phyloP scores from a whole-genome alignment of 768 basidiomycete genomes.

The Kwoniella europaea region DNA sequence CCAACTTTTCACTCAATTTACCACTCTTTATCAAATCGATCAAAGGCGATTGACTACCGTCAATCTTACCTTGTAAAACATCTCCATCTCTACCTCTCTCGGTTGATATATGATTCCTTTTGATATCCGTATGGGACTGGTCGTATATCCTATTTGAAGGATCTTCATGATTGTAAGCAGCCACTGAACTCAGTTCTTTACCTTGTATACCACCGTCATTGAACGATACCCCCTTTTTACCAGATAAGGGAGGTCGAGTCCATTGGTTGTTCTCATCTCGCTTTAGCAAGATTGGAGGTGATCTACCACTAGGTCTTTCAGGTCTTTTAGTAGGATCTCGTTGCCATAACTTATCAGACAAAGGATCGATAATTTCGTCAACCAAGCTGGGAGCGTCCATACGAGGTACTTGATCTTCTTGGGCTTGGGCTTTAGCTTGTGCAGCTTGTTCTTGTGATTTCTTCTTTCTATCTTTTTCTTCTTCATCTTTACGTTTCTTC shows the following conservation, averaged over 20 bases:
- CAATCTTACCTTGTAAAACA: background rate
- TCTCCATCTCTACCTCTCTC: slow-evolving; percentile 8
- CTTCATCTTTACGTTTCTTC: background rate
- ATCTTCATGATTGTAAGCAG: slow-evolving; percentile 7
- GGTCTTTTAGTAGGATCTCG: slow-evolving; percentile 16
- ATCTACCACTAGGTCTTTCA: slow-evolving; percentile 17
- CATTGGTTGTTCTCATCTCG: slow-evolving; percentile 8
- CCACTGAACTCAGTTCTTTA: slow-evolving; percentile 6
- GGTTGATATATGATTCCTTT: background rate
- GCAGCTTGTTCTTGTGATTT: background rate
- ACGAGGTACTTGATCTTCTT: background rate
- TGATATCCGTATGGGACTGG: background rate
- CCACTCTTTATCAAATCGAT: background rate
- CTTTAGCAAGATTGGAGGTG: slow-evolving; percentile 14
- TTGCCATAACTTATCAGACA: slow-evolving; percentile 7
- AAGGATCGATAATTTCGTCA: background rate
- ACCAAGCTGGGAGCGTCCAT: background rate
- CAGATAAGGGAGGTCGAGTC: slow-evolving; percentile 6
- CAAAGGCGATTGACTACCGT: slow-evolving; percentile 16
- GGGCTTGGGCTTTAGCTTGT: background rate
- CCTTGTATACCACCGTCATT: slow-evolving; percentile 16
- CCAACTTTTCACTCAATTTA: slow-evolving; percentile 7
- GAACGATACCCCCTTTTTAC: slow-evolving; percentile 11
- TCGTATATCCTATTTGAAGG: slow-evolving; percentile 11
- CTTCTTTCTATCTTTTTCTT: background rate